Evolutionary conservation across 768 basidiomycete genomes (phyloP).

Genomic region (Mycena pura): DNA sequence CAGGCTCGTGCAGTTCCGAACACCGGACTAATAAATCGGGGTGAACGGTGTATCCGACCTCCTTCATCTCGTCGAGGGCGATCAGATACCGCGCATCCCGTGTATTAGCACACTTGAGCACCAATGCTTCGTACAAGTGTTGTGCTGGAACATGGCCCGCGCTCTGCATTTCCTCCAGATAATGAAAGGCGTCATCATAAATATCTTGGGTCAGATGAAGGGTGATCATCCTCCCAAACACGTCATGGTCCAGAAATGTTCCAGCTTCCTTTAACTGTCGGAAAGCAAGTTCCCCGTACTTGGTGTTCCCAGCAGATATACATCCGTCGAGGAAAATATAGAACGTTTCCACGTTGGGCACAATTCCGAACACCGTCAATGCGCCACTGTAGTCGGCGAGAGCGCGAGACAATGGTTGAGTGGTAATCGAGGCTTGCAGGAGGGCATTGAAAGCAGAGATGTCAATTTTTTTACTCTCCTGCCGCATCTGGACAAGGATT

Average conservation of each 20-base stretch:
- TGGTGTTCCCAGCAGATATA: conserved; percentile 60
- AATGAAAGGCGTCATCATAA: conserved; percentile 90
- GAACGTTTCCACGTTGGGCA: conserved; percentile 69
- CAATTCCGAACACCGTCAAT: conserved; percentile 58
- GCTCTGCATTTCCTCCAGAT: conserved; percentile 87
- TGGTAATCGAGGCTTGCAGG: conserved; percentile 63
- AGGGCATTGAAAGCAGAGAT: conserved; percentile 68
- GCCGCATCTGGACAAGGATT: conserved; percentile 64
- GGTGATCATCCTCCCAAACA: conserved; percentile 71
- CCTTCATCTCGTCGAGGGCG: conserved; percentile 74
- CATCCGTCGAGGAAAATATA: conserved; percentile 75
- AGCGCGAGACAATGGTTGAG: conserved; percentile 77
- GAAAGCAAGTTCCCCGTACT: conserved; percentile 72
- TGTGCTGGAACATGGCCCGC: conserved; percentile 59
- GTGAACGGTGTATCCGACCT: conserved; percentile 56
- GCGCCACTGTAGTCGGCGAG: conserved; percentile 80
- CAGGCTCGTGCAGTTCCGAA: not conserved
- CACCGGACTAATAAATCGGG: conserved; percentile 14
- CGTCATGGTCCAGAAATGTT: conserved; percentile 61
- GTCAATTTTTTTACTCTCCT: conserved; percentile 60
- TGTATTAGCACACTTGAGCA: conserved; percentile 59
- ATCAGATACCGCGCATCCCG: conserved; percentile 69
- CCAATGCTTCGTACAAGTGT: conserved; percentile 63
- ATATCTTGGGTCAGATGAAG: conserved; percentile 73
- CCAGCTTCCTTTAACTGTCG: conserved; percentile 66